Evolutionary conservation across 179 eudicot species (phyloP).

Genomic region (Carnegiea gigantea): DNA sequence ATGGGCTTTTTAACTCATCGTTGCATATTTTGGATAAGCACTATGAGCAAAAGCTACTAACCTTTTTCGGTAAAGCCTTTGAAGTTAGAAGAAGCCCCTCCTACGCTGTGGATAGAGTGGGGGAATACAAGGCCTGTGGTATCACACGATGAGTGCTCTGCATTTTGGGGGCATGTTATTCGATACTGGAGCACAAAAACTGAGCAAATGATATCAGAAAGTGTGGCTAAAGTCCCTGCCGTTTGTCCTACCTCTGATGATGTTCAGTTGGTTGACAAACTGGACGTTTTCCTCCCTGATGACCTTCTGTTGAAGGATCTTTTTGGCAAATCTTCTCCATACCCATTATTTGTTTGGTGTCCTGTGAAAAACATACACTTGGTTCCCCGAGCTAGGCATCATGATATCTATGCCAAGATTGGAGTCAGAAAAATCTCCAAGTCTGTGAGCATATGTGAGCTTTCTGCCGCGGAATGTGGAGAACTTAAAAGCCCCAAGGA

Average conservation of each 20-base stretch:
- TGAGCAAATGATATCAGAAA: constrained; percentile 27
- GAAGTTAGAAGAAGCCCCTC: constrained; percentile 48
- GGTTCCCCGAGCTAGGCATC: constrained; percentile 38
- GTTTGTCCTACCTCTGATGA: constrained; percentile 28
- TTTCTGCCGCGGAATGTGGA: constrained; percentile 16
- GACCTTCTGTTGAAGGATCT: constrained; percentile 60
- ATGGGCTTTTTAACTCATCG: constrained; percentile 37
- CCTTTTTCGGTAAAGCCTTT: constrained; percentile 43
- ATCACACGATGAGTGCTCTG: constrained; percentile 38
- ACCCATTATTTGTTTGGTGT: constrained; percentile 59
- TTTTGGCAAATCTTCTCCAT: constrained; percentile 34
- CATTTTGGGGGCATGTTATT: constrained; percentile 53
- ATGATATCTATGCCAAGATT: constrained; percentile 46
- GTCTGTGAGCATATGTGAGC: constrained; percentile 33
- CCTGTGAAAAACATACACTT: constrained; percentile 40
- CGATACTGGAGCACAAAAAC: constrained; percentile 30
- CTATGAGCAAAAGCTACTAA: constrained; percentile 34
- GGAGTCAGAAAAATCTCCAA: constrained; percentile 56
- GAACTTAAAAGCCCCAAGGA: constrained; percentile 28
- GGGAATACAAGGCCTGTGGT: constrained; percentile 38
- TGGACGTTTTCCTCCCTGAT: constrained; percentile 57
- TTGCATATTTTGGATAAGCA: constrained; percentile 42
- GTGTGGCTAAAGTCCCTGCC: constrained; percentile 53
- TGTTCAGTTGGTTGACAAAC: constrained; percentile 35
- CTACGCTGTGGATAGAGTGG: constrained; percentile 65